A percentile compares a stretch with the other conserved stretches of the same genome.
Conservation (phyloP, 495 filamentous ascomycete genomes). For the Neurospora pannonica region DNA sequence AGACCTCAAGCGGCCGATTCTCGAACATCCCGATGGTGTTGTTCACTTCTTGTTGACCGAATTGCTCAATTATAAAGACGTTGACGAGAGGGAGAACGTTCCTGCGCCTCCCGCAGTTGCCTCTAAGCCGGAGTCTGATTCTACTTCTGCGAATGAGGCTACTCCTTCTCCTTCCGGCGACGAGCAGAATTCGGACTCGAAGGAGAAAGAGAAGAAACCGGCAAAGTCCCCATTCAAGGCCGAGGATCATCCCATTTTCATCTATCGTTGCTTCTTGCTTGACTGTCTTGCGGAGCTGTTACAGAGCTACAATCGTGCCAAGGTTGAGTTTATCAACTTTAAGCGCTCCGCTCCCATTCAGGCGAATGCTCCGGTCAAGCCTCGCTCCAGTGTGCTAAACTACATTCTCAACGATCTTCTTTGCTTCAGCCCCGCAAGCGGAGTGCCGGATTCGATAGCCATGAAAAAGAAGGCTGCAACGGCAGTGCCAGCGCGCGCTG, state of each 20-base stretch:
- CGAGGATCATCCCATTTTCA: conserved; percentile 89
- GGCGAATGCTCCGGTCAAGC: conserved; percentile 82
- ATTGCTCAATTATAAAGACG: conserved; percentile 81
- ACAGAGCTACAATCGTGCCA: conserved; percentile 86
- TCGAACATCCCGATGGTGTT: conserved; percentile 92
- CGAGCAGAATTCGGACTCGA: conserved; percentile 19
- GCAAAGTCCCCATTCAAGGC: conserved; percentile 78
- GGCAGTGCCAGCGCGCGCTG: conserved; percentile 71
- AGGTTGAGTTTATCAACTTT: conserved; percentile 98
- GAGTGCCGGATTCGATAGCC: conserved; percentile 57
- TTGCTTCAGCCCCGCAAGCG: conserved; percentile 61
- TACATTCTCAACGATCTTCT: conserved; percentile 85
- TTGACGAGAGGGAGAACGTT: conserved; percentile 63
- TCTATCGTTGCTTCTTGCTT: conserved; percentile 91
- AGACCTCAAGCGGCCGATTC: conserved; percentile 72
- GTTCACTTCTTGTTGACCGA: conserved; percentile 94
- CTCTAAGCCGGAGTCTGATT: conserved; percentile 29
- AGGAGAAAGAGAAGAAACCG: conserved; percentile 50
- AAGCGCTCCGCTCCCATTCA: conserved; percentile 73
- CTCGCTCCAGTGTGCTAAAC: conserved; percentile 83
- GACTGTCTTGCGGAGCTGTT: conserved; percentile 89
- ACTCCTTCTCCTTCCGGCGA: conserved; percentile 11
- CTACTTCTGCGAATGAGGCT: conserved; percentile 11
- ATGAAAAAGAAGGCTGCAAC: conserved; percentile 79
- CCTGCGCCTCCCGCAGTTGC: conserved; percentile 15